Evolutionary conservation across 2,329 filamentous ascomycete genomes (phyloP).

Genomic region (Aspergillus brunneoviolaceus): DNA sequence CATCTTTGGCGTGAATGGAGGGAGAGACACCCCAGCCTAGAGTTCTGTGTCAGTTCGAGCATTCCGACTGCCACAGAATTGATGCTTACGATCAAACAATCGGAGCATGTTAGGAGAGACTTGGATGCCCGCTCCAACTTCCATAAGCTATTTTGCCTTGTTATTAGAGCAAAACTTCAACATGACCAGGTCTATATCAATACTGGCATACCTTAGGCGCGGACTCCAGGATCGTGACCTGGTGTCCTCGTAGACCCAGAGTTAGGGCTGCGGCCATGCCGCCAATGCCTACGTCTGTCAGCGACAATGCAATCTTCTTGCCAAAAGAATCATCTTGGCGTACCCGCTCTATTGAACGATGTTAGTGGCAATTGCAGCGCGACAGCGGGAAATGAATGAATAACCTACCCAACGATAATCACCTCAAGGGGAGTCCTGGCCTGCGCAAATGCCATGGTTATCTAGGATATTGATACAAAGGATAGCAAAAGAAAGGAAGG

Average conservation of each 20-base stretch:
- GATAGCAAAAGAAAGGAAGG: not conserved
- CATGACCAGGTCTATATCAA: not conserved
- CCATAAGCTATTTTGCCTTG: conserved; percentile 27
- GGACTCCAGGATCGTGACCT: conserved; percentile 34
- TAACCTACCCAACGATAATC: conserved; percentile 36
- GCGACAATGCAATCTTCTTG: not conserved
- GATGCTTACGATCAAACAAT: conserved; percentile 61
- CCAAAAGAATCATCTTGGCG: conserved; percentile 8
- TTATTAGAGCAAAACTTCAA: conserved; percentile 4
- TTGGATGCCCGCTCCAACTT: conserved; percentile 78
- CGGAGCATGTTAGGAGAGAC: conserved; percentile 77
- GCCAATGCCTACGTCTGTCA: conserved; percentile 31
- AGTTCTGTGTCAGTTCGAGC: not conserved
- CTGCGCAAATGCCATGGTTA: conserved; percentile 22
- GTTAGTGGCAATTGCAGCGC: not conserved
- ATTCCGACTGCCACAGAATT: not conserved
- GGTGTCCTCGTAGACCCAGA: conserved; percentile 34
- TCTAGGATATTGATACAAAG: not conserved
- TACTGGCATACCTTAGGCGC: conserved; percentile 31
- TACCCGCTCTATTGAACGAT: conserved; percentile 31
- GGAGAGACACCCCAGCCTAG: conserved; percentile 38
- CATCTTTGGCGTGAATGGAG: conserved; percentile 34
- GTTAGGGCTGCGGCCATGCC: conserved; percentile 38
- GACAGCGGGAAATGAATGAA: not conserved
- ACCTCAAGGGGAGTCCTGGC: conserved; percentile 33